Evolutionary conservation across 164 flowering plant genomes (phyloP), one percentile per base, ranked within the genome.

Genomic region (Stephania japonica): DNA sequence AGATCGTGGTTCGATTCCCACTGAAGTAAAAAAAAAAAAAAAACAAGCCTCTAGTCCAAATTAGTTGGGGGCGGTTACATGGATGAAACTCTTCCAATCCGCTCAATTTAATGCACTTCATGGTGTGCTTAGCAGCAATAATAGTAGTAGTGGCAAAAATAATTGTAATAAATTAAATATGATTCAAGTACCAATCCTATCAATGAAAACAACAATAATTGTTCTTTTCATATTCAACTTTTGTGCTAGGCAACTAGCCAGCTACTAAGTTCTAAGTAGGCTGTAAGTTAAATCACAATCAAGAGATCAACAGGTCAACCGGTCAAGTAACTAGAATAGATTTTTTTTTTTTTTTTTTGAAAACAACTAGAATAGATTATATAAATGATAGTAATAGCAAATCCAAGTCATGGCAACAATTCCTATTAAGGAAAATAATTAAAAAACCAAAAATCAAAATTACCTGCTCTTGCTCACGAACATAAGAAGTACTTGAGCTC

Each of bases 401-500:
- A 47, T 16, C 53, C 12, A 8, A 14, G 53, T 0, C 53, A 9
- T 11, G 16, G 53, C 53, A 49, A 26, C 21, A 25, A 38, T 38
- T 61, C 32, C 41, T 38, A 53, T 2, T 10, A 19, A 67, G 53
- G 16, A 47, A 14, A 62, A 42, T 0, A 0, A 32, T 32, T 2
- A 32, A 4, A 32, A 32, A 32, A 32, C 4, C 38, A 38, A 23
- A 9, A 65, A 44, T 68, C 71, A 16, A 41, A n/a, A 19, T 49
- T 89, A 91, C 98, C 97, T 85, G 86, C 77, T 81, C 70, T 84
- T 80, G 10, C 73, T 80, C 56, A 86, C 44, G 72, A 82, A 82
- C 53, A 80, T 73, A 75, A 84, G 72, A 47, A 91, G 75, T 65
- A 88, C 78, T 72, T 80, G 78, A 68, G 72, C 78, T 75, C 91